Conservation (phyloP, 768 basidiomycete species). For the Albatrellus ellisii region DNA sequence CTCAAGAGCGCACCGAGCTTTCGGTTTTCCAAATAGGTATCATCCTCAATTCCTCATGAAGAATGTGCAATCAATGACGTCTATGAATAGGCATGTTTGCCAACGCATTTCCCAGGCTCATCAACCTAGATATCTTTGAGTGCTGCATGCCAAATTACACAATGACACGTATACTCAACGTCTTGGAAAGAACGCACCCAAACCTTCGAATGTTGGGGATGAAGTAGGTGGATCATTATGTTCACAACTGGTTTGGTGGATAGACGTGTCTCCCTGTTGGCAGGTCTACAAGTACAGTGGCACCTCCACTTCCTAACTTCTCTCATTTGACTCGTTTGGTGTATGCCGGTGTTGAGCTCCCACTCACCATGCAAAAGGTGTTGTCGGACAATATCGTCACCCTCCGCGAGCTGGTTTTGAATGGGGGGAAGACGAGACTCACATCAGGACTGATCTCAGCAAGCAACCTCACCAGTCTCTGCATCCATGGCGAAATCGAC, state of each 20-base stretch:
- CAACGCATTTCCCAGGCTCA: constrained; percentile 52
- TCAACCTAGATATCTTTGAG: constrained; percentile 45
- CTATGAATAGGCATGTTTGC: constrained; percentile 33
- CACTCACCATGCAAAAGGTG: constrained; percentile 32
- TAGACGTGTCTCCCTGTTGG: constrained; percentile 1
- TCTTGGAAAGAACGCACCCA: constrained; percentile 35
- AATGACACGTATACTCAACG: constrained; percentile 36
- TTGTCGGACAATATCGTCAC: constrained; percentile 14
- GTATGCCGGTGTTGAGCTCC: constrained; percentile 16
- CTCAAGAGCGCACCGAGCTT: constrained; percentile 30
- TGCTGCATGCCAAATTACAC: constrained; percentile 44
- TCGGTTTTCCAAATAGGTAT: constrained; percentile 58
- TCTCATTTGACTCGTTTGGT: constrained; percentile 1
- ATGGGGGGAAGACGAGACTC: constrained; percentile 21
- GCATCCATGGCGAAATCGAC: constrained; percentile 39
- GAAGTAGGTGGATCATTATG: constrained; percentile 23
- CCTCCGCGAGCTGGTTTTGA: constrained; percentile 7
- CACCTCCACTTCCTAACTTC: background rate
- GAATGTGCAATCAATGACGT: background rate
- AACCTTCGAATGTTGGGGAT: constrained; percentile 22
- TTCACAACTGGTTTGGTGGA: background rate
- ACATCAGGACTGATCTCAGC: constrained; percentile 39
- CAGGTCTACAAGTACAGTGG: background rate
- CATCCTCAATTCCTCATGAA: constrained; percentile 6
- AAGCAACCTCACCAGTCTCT: constrained; percentile 50